Conservation (phyloP, 2,329 filamentous ascomycete species). For the Aureobasidium lini region DNA sequence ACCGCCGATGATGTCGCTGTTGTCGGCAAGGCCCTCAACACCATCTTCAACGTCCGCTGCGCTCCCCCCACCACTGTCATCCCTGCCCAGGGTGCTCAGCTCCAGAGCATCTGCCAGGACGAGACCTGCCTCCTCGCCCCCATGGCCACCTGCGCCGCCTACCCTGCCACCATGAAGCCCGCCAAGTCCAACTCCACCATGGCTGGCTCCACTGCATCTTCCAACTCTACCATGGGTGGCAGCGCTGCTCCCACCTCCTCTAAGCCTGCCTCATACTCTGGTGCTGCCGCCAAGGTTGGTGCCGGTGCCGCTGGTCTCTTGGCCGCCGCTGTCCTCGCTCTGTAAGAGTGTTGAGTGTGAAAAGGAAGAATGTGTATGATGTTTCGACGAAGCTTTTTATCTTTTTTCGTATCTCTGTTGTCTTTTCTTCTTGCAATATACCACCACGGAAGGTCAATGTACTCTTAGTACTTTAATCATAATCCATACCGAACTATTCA, state of each 20-base stretch:
- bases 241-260: not conserved
- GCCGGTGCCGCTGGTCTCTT: slow-evolving; percentile 8
- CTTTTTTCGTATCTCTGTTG: slow-evolving; percentile 4
- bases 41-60: slow-evolving; percentile 48
- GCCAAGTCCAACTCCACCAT: slow-evolving; percentile 13
- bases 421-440: not conserved
- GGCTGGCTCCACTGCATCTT: not conserved
- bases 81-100: slow-evolving; percentile 37
- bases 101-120: slow-evolving; percentile 51
- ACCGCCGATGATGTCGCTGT: slow-evolving; percentile 43
- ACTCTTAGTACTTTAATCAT: slow-evolving; percentile 3
- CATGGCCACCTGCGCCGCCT: slow-evolving; percentile 41
- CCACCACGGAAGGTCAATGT: slow-evolving; percentile 10
- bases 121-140: slow-evolving; percentile 42
- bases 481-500: not conserved
- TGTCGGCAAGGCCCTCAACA: slow-evolving; percentile 44
- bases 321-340: slow-evolving; percentile 6
- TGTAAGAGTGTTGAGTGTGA: not conserved
- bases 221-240: slow-evolving; percentile 3
- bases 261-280: slow-evolving; percentile 6
- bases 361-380: slow-evolving; percentile 2
- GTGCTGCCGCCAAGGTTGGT: slow-evolving; percentile 11
- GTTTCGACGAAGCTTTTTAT: not conserved
- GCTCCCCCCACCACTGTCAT: slow-evolving; percentile 40
- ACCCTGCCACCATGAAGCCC: slow-evolving; percentile 26